phyloP scores from a whole-genome alignment of 306 rosid genomes.

The Myrica gale region DNA sequence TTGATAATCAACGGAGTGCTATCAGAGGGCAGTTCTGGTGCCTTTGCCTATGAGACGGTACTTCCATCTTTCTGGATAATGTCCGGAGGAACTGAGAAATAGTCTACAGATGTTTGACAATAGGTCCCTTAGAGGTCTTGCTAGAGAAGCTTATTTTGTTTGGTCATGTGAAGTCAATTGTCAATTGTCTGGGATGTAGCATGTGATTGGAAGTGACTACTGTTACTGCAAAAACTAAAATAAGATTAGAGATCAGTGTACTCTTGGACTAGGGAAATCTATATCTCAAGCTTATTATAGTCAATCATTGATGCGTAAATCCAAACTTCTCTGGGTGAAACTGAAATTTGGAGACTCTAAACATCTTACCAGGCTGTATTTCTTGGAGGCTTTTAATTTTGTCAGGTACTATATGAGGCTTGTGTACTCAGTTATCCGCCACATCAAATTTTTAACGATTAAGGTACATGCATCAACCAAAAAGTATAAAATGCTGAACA shows the following conservation, averaged over 20 bases:
- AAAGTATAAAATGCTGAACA: not conserved
- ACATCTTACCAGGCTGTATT: not conserved
- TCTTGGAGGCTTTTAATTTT: not conserved
- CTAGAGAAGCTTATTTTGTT: not conserved
- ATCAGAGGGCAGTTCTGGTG: not conserved
- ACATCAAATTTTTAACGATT: not conserved
- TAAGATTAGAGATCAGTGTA: not conserved
- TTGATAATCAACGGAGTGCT: not conserved
- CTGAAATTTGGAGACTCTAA: not conserved
- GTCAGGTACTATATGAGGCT: not conserved
- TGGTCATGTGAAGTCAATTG: not conserved
- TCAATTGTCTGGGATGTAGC: not conserved
- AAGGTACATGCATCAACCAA: not conserved
- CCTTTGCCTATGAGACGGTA: not conserved
- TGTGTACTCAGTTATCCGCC: not conserved
- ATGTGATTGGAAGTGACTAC: not conserved
- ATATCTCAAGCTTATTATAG: not conserved
- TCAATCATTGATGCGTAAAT: not conserved
- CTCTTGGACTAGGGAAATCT: not conserved
- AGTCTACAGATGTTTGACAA: conserved; percentile 1
- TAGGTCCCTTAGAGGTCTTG: not conserved
- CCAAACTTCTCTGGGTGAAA: not conserved
- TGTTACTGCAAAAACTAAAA: not conserved
- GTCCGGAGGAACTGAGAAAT: not conserved
- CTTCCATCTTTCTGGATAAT: not conserved